Percentiles rank a stretch among this genome's conserved stretches.
These are phyloP conservation scores for Saccharum hybrid DNA, from an alignment of 202 grass and related monocot species.

Conservation along the genomic window DNA sequence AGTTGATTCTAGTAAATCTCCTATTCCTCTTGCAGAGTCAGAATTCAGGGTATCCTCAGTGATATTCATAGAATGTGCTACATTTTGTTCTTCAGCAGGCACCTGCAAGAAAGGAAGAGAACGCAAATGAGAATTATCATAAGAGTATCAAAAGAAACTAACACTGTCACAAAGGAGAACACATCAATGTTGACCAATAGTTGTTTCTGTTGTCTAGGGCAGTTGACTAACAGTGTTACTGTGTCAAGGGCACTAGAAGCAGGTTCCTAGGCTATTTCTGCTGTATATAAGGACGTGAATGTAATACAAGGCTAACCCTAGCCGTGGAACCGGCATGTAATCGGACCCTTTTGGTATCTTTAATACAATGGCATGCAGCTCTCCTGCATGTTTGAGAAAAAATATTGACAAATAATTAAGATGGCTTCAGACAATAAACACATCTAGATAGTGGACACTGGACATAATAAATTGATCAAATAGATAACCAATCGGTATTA, in stretches of 20 bases:
- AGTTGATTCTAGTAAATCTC: constrained; percentile 29
- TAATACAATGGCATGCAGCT: too few relatives aligned
- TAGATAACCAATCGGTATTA: too few relatives aligned
- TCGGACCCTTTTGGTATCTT: too few relatives aligned
- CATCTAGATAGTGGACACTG: neutral
- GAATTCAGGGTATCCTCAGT: constrained; percentile 34
- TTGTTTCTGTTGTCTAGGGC: too few relatives aligned
- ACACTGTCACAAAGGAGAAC: constrained; percentile 19
- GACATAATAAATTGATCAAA: constrained; percentile 3
- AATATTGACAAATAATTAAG: constrained; percentile 4
- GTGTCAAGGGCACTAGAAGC: too few relatives aligned
- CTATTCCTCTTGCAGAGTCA: constrained; percentile 27
- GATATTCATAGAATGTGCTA: constrained; percentile 25
- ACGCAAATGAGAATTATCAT: neutral
- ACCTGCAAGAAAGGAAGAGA: constrained; percentile 37
- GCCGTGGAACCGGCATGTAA: too few relatives aligned
- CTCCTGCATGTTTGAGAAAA: too few relatives aligned
- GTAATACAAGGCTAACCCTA: too few relatives aligned
- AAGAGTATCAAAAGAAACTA: constrained; percentile 25
- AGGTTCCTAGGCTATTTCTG: too few relatives aligned
- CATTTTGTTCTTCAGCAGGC: constrained; percentile 37
- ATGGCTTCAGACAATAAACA: constrained; percentile 29
- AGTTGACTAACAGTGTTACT: too few relatives aligned
- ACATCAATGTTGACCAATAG: constrained; percentile 15
- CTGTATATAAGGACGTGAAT: too few relatives aligned